phyloP scores from a whole-genome alignment of 306 rosid genomes.

The Vicia sativa region DNA sequence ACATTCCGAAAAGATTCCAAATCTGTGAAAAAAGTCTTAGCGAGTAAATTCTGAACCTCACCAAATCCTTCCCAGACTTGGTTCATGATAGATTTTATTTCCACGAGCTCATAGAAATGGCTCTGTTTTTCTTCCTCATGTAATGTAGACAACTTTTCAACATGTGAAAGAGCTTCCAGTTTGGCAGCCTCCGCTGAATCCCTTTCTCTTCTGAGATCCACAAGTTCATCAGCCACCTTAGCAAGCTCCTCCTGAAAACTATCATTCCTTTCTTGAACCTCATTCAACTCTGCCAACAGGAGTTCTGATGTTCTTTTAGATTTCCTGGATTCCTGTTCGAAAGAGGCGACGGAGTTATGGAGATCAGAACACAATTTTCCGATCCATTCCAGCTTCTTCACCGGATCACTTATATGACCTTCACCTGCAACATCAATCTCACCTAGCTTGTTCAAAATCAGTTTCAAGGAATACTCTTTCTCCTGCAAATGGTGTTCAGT shows the following conservation, averaged over 20 bases:
- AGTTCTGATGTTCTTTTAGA: slow-evolving; percentile 90
- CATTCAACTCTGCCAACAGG: slow-evolving; percentile 90
- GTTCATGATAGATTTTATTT: slow-evolving; percentile 63
- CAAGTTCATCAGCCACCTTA: slow-evolving; percentile 62
- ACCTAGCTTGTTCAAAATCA: slow-evolving; percentile 55
- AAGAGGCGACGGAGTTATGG: slow-evolving; percentile 52
- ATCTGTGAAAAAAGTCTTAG: slow-evolving; percentile 55
- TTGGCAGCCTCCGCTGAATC: slow-evolving; percentile 68
- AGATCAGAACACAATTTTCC: slow-evolving; percentile 63
- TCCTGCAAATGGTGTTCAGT: slow-evolving; percentile 66
- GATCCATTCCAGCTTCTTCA: slow-evolving; percentile 65
- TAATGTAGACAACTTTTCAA: slow-evolving; percentile 63
- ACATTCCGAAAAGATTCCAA: slow-evolving; percentile 62
- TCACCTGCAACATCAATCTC: slow-evolving; percentile 66
- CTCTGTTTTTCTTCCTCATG: slow-evolving; percentile 56
- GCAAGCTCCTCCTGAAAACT: slow-evolving; percentile 85
- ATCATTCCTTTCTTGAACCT: slow-evolving; percentile 98
- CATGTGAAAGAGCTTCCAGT: slow-evolving; percentile 66
- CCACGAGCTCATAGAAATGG: slow-evolving; percentile 62
- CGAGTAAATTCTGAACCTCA: slow-evolving; percentile 58
- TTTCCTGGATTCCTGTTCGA: slow-evolving; percentile 76
- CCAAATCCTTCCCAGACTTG: slow-evolving; percentile 62
- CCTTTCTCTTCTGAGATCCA: slow-evolving; percentile 64
- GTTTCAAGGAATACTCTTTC: slow-evolving; percentile 54
- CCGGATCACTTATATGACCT: slow-evolving; percentile 56